Evolutionary conservation across 768 basidiomycete genomes (phyloP).

Genomic region (Punctularia strigosozonata): DNA sequence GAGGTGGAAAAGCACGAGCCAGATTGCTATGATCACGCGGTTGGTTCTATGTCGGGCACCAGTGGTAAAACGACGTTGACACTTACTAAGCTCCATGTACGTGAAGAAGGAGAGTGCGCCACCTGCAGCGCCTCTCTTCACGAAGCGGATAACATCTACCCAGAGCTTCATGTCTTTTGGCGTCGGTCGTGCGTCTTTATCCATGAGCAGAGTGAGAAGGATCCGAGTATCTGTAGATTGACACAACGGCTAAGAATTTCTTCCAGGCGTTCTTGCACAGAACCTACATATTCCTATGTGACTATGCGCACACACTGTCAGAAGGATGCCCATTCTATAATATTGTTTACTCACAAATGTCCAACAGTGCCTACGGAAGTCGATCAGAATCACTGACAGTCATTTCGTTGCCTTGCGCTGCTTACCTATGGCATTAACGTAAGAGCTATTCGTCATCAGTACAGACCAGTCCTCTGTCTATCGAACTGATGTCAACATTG

Average conservation of each 20-base stretch:
- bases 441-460: slow-evolving; percentile 38
- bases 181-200: slow-evolving; percentile 29
- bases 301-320: slow-evolving; percentile 13
- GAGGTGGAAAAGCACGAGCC: slow-evolving; percentile 33
- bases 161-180: slow-evolving; percentile 43
- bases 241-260: background rate
- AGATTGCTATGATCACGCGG: slow-evolving; percentile 19
- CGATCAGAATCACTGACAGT: no score
- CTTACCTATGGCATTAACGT: slow-evolving; percentile 37
- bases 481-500: no score
- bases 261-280: background rate
- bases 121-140: slow-evolving; percentile 36
- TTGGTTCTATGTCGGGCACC: background rate
- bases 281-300: slow-evolving; percentile 42
- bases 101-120: slow-evolving; percentile 45
- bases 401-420: no score
- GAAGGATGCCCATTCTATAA: background rate
- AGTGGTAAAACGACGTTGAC: background rate
- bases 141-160: slow-evolving; percentile 39
- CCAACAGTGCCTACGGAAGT: slow-evolving; percentile 17
- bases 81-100: slow-evolving; percentile 41
- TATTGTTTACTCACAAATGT: slow-evolving; percentile 26
- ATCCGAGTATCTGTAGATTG: slow-evolving; percentile 33
- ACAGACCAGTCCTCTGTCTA: slow-evolving; percentile 41
- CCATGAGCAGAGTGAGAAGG: slow-evolving; percentile 35